Conservation (phyloP, 352 stramenopile genomes). For the Globisporangium takayamanum region DNA sequence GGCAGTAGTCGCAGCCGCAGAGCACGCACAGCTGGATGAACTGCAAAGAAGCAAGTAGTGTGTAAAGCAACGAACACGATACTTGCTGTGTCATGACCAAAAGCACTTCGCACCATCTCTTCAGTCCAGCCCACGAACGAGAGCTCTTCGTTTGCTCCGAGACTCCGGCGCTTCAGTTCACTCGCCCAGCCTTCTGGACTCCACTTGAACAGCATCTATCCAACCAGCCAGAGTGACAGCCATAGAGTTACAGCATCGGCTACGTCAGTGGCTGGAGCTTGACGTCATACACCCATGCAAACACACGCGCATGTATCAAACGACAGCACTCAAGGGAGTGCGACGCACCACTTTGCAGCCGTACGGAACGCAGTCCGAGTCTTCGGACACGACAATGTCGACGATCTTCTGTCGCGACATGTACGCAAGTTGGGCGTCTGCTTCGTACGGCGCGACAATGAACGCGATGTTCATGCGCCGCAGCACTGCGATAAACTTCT, state of each 20-base stretch:
- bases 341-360: conserved; percentile 66
- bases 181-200: conserved; percentile 79
- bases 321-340: neutral
- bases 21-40: conserved; percentile 84
- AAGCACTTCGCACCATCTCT: conserved; percentile 53
- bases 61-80: neutral
- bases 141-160: conserved; percentile 76
- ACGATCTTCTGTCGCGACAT: conserved; percentile 82
- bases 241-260: neutral
- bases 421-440: conserved; percentile 96
- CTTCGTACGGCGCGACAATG: conserved; percentile 96
- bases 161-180: conserved; percentile 78
- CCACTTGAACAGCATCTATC: conserved; percentile 92
- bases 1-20: conserved; percentile 87
- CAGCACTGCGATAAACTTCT: conserved; percentile 55
- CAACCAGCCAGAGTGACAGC: neutral
- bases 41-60: conserved; percentile 17
- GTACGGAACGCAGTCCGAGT: conserved; percentile 95
- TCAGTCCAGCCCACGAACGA: conserved; percentile 83
- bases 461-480: conserved; percentile 78
- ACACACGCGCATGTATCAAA: neutral
- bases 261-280: neutral
- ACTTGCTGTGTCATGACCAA: neutral
- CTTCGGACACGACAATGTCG: conserved; percentile 95
- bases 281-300: neutral